phyloP scores from a whole-genome alignment of 352 stramenopile species.

The Phytophthora litchii region DNA sequence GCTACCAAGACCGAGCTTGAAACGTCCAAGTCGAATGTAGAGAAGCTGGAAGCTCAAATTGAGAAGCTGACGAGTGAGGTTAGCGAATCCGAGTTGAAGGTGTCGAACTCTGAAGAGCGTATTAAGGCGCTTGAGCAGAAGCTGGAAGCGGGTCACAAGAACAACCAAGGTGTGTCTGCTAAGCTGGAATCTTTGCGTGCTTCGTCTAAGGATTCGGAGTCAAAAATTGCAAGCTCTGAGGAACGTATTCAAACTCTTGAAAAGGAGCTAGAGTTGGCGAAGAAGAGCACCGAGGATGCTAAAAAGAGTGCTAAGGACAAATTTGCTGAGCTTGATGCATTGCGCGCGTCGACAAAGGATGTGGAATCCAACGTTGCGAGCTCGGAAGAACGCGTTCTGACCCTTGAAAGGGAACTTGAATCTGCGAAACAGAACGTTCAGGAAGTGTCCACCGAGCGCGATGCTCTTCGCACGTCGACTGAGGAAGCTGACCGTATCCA shows the following conservation, averaged over 20 bases:
- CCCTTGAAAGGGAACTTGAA: too few species aligned
- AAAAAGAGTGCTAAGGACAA: too few species aligned
- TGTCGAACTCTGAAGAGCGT: slow-evolving; percentile 19
- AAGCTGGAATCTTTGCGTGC: slow-evolving; percentile 24
- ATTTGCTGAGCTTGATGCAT: too few species aligned
- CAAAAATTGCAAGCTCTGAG: slow-evolving; percentile 9
- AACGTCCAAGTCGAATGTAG: slow-evolving; percentile 13
- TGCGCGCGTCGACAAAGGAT: too few species aligned
- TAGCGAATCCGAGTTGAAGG: slow-evolving; percentile 13
- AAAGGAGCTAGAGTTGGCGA: slow-evolving; percentile 34
- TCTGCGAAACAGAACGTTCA: slow-evolving; percentile 5
- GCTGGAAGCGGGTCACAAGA: slow-evolving; percentile 13
- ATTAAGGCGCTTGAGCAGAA: slow-evolving; percentile 31
- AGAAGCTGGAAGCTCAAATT: slow-evolving; percentile 37
- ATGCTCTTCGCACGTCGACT: slow-evolving; percentile 22
- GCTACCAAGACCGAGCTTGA: slow-evolving; percentile 32
- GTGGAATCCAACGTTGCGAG: too few species aligned
- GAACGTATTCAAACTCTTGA: slow-evolving; percentile 36
- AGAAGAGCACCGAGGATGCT: slow-evolving; percentile 17
- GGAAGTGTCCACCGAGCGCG: slow-evolving; percentile 14
- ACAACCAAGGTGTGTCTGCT: slow-evolving; percentile 1
- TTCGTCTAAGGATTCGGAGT: slow-evolving; percentile 27
- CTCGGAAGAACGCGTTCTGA: too few species aligned
- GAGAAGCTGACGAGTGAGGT: slow-evolving; percentile 34
- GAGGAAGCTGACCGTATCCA: slow-evolving; percentile 33